Percentiles rank a stretch among this genome's conserved stretches.
Conservation (phyloP, 108 stramenopile species). For the Skeletonema marinoi region DNA sequence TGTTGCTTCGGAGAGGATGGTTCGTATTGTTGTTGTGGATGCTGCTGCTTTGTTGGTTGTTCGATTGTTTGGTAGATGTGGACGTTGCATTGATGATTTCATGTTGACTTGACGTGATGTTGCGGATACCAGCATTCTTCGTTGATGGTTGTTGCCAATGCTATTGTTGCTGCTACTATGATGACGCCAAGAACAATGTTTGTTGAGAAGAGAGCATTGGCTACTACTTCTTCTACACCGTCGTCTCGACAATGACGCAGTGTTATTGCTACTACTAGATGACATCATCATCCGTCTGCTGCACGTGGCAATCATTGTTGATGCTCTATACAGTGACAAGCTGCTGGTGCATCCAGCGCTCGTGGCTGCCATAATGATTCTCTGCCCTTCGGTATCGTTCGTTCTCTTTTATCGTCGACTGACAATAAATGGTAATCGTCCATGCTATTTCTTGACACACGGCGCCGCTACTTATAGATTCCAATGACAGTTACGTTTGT, state of each 20-base stretch:
- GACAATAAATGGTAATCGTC: not conserved
- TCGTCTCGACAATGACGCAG: not conserved
- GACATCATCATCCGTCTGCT: not conserved
- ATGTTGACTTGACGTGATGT: not conserved
- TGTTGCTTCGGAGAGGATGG: constrained; percentile 11
- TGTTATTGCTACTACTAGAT: not conserved
- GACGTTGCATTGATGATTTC: not conserved
- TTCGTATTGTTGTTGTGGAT: constrained; percentile 9
- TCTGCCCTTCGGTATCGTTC: not conserved
- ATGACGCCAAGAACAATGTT: not conserved
- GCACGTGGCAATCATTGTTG: not conserved
- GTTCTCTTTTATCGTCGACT: not conserved
- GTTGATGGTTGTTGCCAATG: not conserved
- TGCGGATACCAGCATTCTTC: not conserved
- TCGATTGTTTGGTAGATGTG: not conserved
- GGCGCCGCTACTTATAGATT: too few relatives aligned
- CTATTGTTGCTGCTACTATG: not conserved
- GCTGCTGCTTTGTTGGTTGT: not conserved
- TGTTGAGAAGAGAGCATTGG: not conserved
- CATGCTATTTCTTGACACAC: not conserved
- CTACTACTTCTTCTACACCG: not conserved
- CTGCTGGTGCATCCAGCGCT: not conserved
- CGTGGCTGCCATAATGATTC: not conserved
- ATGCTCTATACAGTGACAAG: not conserved
- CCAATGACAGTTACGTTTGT: too few relatives aligned